Conservation (phyloP, 495 filamentous ascomycete genomes). For the Lentithecium fluviatile region DNA sequence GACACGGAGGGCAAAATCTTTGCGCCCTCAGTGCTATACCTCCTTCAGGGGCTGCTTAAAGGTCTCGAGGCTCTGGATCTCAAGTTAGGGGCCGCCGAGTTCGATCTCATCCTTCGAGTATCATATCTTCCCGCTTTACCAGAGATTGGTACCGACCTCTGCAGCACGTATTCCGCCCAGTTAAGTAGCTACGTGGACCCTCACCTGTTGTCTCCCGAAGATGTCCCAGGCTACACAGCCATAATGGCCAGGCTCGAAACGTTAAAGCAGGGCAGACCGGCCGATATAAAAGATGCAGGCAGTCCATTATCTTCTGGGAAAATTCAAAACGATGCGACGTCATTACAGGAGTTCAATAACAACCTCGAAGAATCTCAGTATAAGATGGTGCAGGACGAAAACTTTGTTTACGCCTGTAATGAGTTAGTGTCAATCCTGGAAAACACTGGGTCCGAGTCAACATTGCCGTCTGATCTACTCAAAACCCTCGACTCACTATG, state of each 20-base stretch:
- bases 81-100: slow-evolving; percentile 12
- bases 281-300: background rate
- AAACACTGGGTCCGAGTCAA: background rate
- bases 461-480: slow-evolving; percentile 7
- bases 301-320: background rate
- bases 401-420: slow-evolving; percentile 11
- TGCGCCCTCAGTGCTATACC: slow-evolving; percentile 36
- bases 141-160: slow-evolving; percentile 39
- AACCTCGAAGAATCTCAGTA: slow-evolving; percentile 9
- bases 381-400: slow-evolving; percentile 13
- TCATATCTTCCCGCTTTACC: slow-evolving; percentile 32
- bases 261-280: background rate
- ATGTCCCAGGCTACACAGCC: slow-evolving; percentile 18
- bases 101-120: slow-evolving; percentile 31
- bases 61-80: slow-evolving; percentile 1
- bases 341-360: slow-evolving; percentile 4
- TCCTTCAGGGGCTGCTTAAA: slow-evolving; percentile 39
- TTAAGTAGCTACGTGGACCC: slow-evolving; percentile 7
- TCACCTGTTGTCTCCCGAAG: background rate
- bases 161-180: slow-evolving; percentile 26
- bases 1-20: slow-evolving; percentile 32
- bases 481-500: slow-evolving; percentile 39
- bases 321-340: background rate
- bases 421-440: slow-evolving; percentile 9
- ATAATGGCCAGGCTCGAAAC: background rate